Base-by-base conservation (phyloP, 2,329 filamentous ascomycete species). In the Hypomyces rosellus region DNA sequence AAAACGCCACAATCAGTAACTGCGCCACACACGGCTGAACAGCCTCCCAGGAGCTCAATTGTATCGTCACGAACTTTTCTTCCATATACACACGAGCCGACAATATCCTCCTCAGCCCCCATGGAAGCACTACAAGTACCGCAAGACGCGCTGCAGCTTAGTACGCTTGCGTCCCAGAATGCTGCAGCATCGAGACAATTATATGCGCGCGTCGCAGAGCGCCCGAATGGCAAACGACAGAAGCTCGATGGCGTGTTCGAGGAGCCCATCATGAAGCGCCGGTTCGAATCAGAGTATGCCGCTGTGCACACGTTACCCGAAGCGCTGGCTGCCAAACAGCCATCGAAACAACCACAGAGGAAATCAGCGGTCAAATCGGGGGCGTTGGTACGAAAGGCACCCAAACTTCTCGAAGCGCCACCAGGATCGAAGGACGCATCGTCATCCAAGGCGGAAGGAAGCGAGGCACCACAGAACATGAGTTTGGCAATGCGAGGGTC, bases 271-370 rank as follows among this genome's bases (percentile, higher is more conserved):
- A 55, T 67, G 55, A 68, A 69, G 59, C 63, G 61, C 48, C 80
- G 85, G 44, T 82, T 88, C 63, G 76, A 77, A 48, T 75, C 74
- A 62, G 90, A 96, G 72, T 96, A 96, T 68, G 80, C 84, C 59
- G 75, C 84, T 62, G 85, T 93, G 18, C 81, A 83, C 64, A 85
- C 86, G 55, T 77, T 96, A 3, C 91, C 91, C 5, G 81, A 85
- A 18, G 81, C 81, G 1, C 77, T 96, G 16, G 88, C 88, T 34
- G 85, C 88, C 18, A 93, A 91, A 65, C 86, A 91, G 67, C 85
- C 86, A 13, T 80, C 61, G 8, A 66, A 63, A 36, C 59, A 67
- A 45, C 55, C 60, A 2, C 61, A 60, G 20, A 69, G 63, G 55
- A 69, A 63, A 52, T 44, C 54, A 18, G 54, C 52, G 37, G 20